A percentile compares a stretch with the other conserved stretches of the same genome.
Evolutionary conservation across 805 yeast species (phyloP).

Genomic region (Saturnispora diversa): DNA sequence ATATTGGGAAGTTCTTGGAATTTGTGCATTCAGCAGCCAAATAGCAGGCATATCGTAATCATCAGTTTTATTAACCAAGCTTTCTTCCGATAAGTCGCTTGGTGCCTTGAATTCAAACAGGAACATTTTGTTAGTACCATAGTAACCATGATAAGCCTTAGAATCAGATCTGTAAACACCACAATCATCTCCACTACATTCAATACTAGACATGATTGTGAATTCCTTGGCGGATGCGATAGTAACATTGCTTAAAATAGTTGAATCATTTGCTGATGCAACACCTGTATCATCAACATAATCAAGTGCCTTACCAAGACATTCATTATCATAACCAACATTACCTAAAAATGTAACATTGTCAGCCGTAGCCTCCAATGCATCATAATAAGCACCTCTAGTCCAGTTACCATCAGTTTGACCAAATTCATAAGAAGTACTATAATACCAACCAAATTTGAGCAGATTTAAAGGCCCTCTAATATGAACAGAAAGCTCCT

Average conservation of each 20-base stretch:
- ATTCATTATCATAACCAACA: constrained; percentile 52
- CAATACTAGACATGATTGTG: constrained; percentile 48
- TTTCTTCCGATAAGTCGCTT: constrained; percentile 33
- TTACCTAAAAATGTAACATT: constrained; percentile 62
- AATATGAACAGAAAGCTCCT: constrained; percentile 66
- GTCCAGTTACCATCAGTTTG: constrained; percentile 43
- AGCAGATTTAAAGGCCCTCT: constrained; percentile 63
- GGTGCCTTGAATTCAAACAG: constrained; percentile 67
- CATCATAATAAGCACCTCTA: constrained; percentile 54
- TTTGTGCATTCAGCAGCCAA: constrained; percentile 61
- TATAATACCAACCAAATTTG: constrained; percentile 55
- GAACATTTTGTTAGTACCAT: constrained; percentile 62
- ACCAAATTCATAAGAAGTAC: constrained; percentile 34
- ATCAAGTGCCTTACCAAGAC: constrained; percentile 62
- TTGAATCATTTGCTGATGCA: constrained; percentile 36
- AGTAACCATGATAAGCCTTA: constrained; percentile 66
- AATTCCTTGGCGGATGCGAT: constrained; percentile 53
- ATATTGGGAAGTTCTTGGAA: constrained; percentile 69
- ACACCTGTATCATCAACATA: constrained; percentile 55
- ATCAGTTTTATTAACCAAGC: constrained; percentile 27
- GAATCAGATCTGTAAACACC: constrained; percentile 71
- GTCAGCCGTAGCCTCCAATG: constrained; percentile 38
- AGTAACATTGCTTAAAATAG: constrained; percentile 40
- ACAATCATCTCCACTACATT: constrained; percentile 65
- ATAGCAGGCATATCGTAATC: constrained; percentile 64